Base-by-base conservation (phyloP, 73 alveolate genomes). In the Paramecium bursaria region DNA sequence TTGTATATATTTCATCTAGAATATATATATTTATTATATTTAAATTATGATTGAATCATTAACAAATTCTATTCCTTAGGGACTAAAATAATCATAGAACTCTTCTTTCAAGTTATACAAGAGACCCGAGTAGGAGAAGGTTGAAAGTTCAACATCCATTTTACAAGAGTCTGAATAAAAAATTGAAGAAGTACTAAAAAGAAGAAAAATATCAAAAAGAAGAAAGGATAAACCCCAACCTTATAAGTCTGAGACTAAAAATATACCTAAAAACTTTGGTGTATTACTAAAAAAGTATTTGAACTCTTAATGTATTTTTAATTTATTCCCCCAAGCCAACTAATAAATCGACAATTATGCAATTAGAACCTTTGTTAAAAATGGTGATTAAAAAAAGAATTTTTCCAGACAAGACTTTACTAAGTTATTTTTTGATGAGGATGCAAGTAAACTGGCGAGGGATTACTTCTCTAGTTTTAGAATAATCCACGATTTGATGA, bases 241-340 rank as follows among this genome's bases (percentile, higher is more conserved):
- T 42, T 67, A 67, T 39, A 67, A 67, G 44, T 67, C 82, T 19
- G 82, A 67, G 44, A 67, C 82, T 15, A 67, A 67, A 27, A 67
- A 67, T 17, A 67, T 67, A 21, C 82, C 82, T 15, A 67, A 67
- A 67, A 67, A 67, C 44, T 67, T 67, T 39, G 82, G 82, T 6
- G 82, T 67, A 9, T 21, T 67, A 13, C 33, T 67, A n/a, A 67
- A 67, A 67, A 67, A 67, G 21, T 67, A 39, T 39, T 67, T 67
- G 44, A 15, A 57, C 44, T 39, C 44, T 67, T 35, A 25, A 67
- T 67, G 33, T 67, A 67, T 11, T n/a, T 67, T 1, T 33, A 21
- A 33, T 35, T 67, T 14, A 39, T 1, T 17, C 27, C 27, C 7
- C 33, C n/a, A 6, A 67, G 82, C 60, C 44, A 67, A 44, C 27